Percentiles rank a stretch among this genome's conserved stretches.
These are phyloP conservation scores for Ustilago crameri DNA, from an alignment of 1,284 basidiomycete genomes.

Conservation along the genomic window DNA sequence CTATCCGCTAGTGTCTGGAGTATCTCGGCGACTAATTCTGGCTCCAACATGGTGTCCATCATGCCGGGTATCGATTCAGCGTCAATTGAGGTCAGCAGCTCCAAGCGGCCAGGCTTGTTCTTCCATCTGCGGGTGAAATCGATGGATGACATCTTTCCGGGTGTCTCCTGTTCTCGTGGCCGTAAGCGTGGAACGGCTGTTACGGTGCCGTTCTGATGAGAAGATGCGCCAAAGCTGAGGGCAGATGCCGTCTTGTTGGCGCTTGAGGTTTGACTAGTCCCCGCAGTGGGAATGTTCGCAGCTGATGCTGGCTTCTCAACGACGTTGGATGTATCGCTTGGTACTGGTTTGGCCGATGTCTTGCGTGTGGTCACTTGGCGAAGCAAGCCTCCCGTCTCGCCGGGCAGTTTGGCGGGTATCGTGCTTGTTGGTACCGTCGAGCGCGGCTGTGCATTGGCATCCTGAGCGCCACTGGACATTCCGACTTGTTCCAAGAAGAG, in stretches of 20 bases:
- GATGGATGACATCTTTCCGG: slow-evolving; percentile 24
- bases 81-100: slow-evolving; percentile 17
- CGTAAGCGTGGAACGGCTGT: neutral
- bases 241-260: slow-evolving; percentile 31
- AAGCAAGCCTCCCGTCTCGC: slow-evolving; percentile 36
- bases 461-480: slow-evolving; percentile 12
- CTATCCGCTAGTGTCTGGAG: slow-evolving; percentile 17
- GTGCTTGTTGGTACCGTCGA: slow-evolving; percentile 5
- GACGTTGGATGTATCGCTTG: neutral
- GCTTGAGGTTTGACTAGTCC: neutral
- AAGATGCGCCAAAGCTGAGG: slow-evolving; percentile 28
- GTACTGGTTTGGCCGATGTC: slow-evolving; percentile 7
- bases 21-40: slow-evolving; percentile 30
- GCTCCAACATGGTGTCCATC: slow-evolving; percentile 42
- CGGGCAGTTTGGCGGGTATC: slow-evolving; percentile 29
- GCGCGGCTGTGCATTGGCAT: neutral
- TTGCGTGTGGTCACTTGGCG: slow-evolving; percentile 35
- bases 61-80: slow-evolving; percentile 25
- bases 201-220: neutral
- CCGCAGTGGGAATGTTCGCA: neutral
- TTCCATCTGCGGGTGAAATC: slow-evolving; percentile 51
- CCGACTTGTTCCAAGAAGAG: slow-evolving; percentile 36
- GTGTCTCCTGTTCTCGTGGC: neutral
- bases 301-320: neutral
- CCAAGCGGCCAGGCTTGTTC: slow-evolving; percentile 14